These are phyloP conservation scores for Chenopodium suecicum DNA, from an alignment of 148 eudicot species.

Conservation along the genomic window DNA sequence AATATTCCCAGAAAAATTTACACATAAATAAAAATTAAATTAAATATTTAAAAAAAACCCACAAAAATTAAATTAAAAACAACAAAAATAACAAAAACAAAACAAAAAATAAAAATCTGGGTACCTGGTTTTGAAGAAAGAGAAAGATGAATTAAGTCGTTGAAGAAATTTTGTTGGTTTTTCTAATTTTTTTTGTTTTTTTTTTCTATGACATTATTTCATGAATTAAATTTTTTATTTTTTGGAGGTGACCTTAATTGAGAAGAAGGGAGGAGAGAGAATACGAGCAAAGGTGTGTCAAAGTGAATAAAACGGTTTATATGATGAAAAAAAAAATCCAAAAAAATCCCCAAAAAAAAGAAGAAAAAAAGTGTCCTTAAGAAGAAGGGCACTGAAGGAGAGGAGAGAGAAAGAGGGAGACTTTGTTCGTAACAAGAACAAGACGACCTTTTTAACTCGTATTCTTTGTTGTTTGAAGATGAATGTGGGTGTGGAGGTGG, in stretches of 20 bases:
- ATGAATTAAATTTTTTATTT: too few species aligned
- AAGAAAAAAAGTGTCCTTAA: not conserved
- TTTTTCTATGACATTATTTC: not conserved
- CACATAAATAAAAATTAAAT: not conserved
- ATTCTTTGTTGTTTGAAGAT: not conserved
- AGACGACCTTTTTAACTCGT: too few species aligned
- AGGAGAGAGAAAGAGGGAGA: not conserved
- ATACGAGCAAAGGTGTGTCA: not conserved
- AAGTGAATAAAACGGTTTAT: not conserved
- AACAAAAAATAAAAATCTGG: not conserved
- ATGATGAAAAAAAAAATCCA: not conserved
- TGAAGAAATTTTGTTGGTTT: conserved; percentile 17
- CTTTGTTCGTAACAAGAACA: not conserved
- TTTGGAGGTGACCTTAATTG: not conserved
- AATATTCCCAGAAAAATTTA: not conserved
- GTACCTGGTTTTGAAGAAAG: conserved; percentile 10
- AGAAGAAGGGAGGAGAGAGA: not conserved
- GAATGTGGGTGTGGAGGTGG: not conserved
- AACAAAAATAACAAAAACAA: too few species aligned
- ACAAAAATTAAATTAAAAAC: not conserved
- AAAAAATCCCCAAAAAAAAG: too few species aligned
- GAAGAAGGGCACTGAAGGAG: not conserved
- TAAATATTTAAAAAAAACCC: not conserved
- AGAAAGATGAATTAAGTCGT: conserved; percentile 30
- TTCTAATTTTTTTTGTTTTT: not conserved